Percentiles rank a stretch among this genome's conserved stretches.
These are phyloP conservation scores for Oryza rufipogon DNA, from an alignment of 176 grass and related monocot species.

Conservation along the genomic window DNA sequence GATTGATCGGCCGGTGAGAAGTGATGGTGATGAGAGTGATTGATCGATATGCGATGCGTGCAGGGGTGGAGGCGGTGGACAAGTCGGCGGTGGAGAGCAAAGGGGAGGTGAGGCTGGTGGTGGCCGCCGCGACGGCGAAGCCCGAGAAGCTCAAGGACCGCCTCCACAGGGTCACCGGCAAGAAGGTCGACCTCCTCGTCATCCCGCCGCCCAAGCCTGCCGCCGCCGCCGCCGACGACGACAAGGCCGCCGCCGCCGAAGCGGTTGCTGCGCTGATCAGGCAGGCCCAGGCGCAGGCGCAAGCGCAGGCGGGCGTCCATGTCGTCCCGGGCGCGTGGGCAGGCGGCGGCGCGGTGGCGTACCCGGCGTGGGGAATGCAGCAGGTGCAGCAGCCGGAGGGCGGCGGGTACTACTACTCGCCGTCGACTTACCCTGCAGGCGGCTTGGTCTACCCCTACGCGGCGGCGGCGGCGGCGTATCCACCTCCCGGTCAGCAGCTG, in stretches of 20 bases:
- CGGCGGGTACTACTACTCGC: background rate
- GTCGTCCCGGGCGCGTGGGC: too few species aligned
- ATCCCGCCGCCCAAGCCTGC: background rate
- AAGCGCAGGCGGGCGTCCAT: too few species aligned
- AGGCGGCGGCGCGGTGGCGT: too few species aligned
- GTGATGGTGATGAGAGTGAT: background rate
- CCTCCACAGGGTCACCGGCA: constrained; percentile 43
- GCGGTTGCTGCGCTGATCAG: background rate
- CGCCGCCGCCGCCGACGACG: too few species aligned
- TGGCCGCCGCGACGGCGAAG: background rate
- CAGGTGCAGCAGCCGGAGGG: background rate
- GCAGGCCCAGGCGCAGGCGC: background rate
- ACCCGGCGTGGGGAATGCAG: too few species aligned
- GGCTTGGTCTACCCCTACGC: too few species aligned
- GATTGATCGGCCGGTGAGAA: too few species aligned
- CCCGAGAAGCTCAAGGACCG: constrained; percentile 37
- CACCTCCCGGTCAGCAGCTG: background rate
- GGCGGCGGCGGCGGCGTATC: background rate
- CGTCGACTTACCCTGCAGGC: too few species aligned
- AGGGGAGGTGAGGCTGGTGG: constrained; percentile 28
- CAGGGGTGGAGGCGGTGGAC: constrained; percentile 38
- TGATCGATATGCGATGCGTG: background rate
- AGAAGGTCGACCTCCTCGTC: constrained; percentile 37
- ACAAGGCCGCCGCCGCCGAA: background rate
- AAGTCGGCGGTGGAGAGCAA: constrained; percentile 1